A percentile compares a stretch with the other conserved stretches of the same genome.
Evolutionary conservation across 495 filamentous ascomycete species (phyloP).

Genomic region (Sporormia fimetaria): DNA sequence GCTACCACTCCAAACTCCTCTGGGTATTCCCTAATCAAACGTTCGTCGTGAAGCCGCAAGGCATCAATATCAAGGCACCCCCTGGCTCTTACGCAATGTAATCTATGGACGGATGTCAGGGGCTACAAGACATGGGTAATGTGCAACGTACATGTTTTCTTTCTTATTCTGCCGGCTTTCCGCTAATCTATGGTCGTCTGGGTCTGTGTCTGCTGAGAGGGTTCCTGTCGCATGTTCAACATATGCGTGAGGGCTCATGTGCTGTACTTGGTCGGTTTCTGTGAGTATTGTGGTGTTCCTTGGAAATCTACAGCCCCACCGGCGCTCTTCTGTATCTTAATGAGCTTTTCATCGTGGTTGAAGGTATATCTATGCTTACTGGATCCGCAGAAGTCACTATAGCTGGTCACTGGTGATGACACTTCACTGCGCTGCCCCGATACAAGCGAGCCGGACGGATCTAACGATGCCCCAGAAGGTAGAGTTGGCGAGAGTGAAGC

Average conservation of each 20-base stretch:
- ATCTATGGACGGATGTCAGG: constrained; percentile 3
- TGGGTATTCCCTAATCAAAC: too few relatives aligned
- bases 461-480: constrained; percentile 21
- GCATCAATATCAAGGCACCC: constrained; percentile 16
- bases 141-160: constrained; percentile 4
- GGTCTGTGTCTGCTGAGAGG: constrained; percentile 6
- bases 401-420: constrained; percentile 11
- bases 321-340: constrained; percentile 9
- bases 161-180: neutral
- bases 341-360: neutral
- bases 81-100: constrained; percentile 17
- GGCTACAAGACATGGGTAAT: neutral
- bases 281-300: constrained; percentile 13
- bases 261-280: constrained; percentile 20
- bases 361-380: constrained; percentile 3
- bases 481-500: constrained; percentile 10
- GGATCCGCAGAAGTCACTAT: constrained; percentile 15
- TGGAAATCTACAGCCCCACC: constrained; percentile 3
- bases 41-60: constrained; percentile 8
- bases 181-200: neutral
- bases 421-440: constrained; percentile 15
- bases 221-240: constrained; percentile 13
- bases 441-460: constrained; percentile 13
- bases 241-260: constrained; percentile 16
- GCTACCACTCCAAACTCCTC: neutral